Percentiles rank a stretch among this genome's conserved stretches.
Conservation (phyloP, 1,139 yeast species). For the Debaryomyces nepalensis region DNA sequence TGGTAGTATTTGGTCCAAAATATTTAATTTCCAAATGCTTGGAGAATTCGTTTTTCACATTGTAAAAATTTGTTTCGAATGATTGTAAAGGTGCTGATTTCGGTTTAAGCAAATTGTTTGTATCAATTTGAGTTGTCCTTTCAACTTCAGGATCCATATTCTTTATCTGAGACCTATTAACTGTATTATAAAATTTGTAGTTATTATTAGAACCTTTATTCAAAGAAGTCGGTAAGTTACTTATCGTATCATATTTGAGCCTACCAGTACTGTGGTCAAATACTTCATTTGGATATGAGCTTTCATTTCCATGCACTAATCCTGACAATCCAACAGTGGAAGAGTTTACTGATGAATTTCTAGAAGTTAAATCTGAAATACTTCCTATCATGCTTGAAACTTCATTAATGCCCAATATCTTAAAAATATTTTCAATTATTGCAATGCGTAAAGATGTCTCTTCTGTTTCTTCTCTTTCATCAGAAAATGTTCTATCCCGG, state of each 20-base stretch:
- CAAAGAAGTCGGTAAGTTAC: constrained; percentile 19
- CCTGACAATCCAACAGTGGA: constrained; percentile 37
- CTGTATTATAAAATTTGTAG: constrained; percentile 32
- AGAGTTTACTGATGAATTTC: constrained; percentile 30
- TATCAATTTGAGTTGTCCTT: constrained; percentile 7
- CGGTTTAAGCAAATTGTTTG: background rate
- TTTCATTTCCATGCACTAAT: constrained; percentile 23
- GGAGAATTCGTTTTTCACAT: constrained; percentile 68
- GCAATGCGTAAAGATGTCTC: constrained; percentile 73
- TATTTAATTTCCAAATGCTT: constrained; percentile 60
- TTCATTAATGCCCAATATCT: constrained; percentile 68
- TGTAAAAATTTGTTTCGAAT: constrained; percentile 42
- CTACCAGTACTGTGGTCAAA: constrained; percentile 24
- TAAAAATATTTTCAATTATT: constrained; percentile 75
- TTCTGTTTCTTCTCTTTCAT: constrained; percentile 72
- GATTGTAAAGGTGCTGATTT: background rate
- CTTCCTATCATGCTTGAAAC: constrained; percentile 20
- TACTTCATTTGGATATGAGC: constrained; percentile 18
- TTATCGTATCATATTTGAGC: constrained; percentile 26
- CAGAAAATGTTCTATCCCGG: constrained; percentile 48
- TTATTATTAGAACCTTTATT: constrained; percentile 23
- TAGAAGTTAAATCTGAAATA: constrained; percentile 16
- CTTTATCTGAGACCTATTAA: constrained; percentile 27
- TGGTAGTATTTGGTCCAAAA: constrained; percentile 55
- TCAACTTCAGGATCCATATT: constrained; percentile 4